Evolutionary conservation across 345 rosid genomes (phyloP).

Genomic region (Citrus medica): DNA sequence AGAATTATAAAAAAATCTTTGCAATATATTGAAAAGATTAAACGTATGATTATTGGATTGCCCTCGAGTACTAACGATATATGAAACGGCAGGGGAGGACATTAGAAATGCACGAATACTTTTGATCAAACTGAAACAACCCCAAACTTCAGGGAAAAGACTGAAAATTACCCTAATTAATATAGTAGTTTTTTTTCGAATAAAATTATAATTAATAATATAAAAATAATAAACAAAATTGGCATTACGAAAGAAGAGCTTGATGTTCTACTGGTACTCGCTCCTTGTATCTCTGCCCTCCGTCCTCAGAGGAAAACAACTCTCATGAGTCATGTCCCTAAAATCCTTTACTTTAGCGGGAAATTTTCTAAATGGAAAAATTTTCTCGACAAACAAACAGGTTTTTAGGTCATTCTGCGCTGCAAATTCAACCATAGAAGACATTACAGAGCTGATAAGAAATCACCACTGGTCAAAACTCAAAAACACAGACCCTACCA

Average conservation of each 20-base stretch:
- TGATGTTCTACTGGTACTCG: not conserved
- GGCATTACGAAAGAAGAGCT: not conserved
- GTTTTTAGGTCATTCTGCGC: conserved; percentile 25
- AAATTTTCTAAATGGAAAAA: conserved; percentile 1
- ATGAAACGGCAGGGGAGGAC: too few species aligned
- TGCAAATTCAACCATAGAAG: not conserved
- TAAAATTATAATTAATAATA: too few species aligned
- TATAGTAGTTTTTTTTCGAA: too few species aligned
- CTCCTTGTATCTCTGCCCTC: not conserved
- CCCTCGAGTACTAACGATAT: too few species aligned
- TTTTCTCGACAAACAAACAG: conserved; percentile 18
- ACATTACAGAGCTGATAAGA: conserved; percentile 41
- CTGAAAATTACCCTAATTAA: too few species aligned
- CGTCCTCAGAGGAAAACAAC: not conserved
- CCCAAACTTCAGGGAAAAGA: too few species aligned
- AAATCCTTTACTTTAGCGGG: not conserved
- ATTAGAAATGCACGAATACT: too few species aligned
- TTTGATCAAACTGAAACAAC: too few species aligned
- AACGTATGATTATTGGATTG: too few species aligned
- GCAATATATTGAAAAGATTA: too few species aligned
- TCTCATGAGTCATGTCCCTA: not conserved
- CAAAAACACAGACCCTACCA: not conserved
- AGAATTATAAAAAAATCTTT: too few species aligned
- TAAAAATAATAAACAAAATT: too few species aligned
- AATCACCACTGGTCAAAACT: conserved; percentile 40